These are phyloP conservation scores for Malus asiatica DNA, from an alignment of 306 rosid species.

Conservation along the genomic window DNA sequence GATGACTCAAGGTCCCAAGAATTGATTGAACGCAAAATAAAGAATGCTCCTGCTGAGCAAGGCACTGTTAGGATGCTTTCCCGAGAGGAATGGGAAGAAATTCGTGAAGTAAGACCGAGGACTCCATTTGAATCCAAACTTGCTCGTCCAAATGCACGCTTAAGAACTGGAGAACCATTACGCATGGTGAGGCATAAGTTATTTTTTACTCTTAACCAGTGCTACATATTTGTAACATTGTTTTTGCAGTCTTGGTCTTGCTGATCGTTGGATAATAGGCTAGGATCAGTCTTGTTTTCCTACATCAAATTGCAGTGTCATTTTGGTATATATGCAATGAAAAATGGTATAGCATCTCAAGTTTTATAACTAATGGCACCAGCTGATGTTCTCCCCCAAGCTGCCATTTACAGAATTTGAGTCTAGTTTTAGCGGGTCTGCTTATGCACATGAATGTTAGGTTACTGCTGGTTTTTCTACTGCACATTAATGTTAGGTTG, in stretches of 20 bases:
- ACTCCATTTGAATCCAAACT: conserved; percentile 62
- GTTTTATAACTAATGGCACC: background rate
- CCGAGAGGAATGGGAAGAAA: conserved; percentile 52
- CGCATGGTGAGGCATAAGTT: conserved; percentile 25
- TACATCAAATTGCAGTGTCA: background rate
- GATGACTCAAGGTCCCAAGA: conserved; percentile 69
- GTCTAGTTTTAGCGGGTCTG: background rate
- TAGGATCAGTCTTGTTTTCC: background rate
- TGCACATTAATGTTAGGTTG: no score
- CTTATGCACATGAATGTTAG: background rate
- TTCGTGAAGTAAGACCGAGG: conserved; percentile 44
- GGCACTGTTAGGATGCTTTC: conserved; percentile 54
- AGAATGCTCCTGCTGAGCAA: conserved; percentile 44
- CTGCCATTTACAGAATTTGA: background rate
- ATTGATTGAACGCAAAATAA: conserved; percentile 40
- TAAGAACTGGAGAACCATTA: conserved; percentile 48
- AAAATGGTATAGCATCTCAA: background rate
- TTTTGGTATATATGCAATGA: background rate
- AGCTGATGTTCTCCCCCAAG: background rate
- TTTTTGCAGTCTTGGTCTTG: background rate
- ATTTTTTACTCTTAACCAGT: background rate
- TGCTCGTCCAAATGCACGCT: conserved; percentile 53
- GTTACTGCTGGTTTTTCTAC: background rate
- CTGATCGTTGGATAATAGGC: background rate
- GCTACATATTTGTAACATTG: background rate